Evolutionary conservation across 805 yeast species (phyloP).

Genomic region (Ogataea naganishii): DNA sequence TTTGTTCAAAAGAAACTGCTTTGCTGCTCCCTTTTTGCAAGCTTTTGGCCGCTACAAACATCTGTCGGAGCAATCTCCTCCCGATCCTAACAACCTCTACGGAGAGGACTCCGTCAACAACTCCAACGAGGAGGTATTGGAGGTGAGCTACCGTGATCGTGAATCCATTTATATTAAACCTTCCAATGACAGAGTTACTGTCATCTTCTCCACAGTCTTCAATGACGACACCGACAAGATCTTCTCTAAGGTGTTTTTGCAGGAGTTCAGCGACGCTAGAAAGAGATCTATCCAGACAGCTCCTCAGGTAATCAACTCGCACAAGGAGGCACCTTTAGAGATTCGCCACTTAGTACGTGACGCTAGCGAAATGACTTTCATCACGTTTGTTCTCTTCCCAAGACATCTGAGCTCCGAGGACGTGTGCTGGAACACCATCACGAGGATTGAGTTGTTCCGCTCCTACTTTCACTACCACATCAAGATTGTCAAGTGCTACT

Average conservation of each 20-base stretch:
- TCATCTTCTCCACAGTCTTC: slow-evolving; percentile 87
- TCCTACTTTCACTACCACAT: slow-evolving; percentile 98
- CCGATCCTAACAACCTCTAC: slow-evolving; percentile 32
- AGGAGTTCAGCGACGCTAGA: slow-evolving; percentile 94
- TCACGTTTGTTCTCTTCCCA: slow-evolving; percentile 72
- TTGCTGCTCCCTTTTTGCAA: slow-evolving; percentile 87
- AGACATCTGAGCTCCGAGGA: slow-evolving; percentile 62
- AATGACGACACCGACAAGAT: slow-evolving; percentile 94
- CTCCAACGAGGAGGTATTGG: slow-evolving; percentile 49
- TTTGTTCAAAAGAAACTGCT: slow-evolving; percentile 71
- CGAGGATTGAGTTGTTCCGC: slow-evolving; percentile 87
- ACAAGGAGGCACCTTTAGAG: slow-evolving; percentile 89
- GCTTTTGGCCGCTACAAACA: slow-evolving; percentile 77
- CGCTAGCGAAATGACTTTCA: slow-evolving; percentile 30
- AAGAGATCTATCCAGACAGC: slow-evolving; percentile 94
- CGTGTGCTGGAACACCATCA: slow-evolving; percentile 70
- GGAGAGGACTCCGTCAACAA: slow-evolving; percentile 28
- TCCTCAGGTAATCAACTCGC: slow-evolving; percentile 92
- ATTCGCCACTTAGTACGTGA: slow-evolving; percentile 38
- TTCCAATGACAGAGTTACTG: slow-evolving; percentile 92
- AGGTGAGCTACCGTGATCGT: slow-evolving; percentile 82
- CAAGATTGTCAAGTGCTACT: slow-evolving; percentile 95
- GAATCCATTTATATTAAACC: slow-evolving; percentile 90
- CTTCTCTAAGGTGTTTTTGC: slow-evolving; percentile 81
- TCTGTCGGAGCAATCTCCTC: slow-evolving; percentile 37